These are phyloP conservation scores for Acer saccharum DNA, from an alignment of 345 rosid genomes.

Conservation along the genomic window DNA sequence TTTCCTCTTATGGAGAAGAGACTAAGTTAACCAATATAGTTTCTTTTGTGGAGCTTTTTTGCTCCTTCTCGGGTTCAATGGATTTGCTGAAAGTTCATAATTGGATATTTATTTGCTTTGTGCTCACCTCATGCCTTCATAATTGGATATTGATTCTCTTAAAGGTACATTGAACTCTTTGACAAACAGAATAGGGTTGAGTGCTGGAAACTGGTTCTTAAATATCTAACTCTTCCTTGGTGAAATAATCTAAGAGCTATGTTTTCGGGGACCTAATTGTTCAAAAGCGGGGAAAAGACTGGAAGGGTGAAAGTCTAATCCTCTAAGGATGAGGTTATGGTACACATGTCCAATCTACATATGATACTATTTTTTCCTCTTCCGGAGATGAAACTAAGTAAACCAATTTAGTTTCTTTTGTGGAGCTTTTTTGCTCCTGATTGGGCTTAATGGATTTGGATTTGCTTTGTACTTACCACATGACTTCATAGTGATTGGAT, in stretches of 20 bases:
- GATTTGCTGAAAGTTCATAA: background rate
- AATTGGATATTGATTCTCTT: background rate
- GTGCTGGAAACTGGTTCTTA: background rate
- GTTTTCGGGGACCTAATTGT: background rate
- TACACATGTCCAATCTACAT: background rate
- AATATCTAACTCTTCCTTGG: background rate
- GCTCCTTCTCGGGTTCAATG: background rate
- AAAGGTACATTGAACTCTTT: background rate
- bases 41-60: background rate
- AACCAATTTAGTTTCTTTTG: background rate
- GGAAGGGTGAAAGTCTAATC: background rate
- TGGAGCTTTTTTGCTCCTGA: background rate
- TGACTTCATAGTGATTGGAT: background rate
- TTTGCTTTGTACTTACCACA: background rate
- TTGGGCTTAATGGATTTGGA: background rate
- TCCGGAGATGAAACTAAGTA: background rate
- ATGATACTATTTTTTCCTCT: background rate
- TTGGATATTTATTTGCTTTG: background rate
- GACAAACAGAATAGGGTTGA: background rate
- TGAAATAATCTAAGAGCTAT: background rate
- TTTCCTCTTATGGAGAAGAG: background rate
- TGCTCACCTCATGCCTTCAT: background rate
- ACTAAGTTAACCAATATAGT: background rate
- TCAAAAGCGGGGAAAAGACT: background rate
- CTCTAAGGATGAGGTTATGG: background rate